Evolutionary conservation across 495 filamentous ascomycete species (phyloP).

Genomic region (Lasiosphaeria miniovina): DNA sequence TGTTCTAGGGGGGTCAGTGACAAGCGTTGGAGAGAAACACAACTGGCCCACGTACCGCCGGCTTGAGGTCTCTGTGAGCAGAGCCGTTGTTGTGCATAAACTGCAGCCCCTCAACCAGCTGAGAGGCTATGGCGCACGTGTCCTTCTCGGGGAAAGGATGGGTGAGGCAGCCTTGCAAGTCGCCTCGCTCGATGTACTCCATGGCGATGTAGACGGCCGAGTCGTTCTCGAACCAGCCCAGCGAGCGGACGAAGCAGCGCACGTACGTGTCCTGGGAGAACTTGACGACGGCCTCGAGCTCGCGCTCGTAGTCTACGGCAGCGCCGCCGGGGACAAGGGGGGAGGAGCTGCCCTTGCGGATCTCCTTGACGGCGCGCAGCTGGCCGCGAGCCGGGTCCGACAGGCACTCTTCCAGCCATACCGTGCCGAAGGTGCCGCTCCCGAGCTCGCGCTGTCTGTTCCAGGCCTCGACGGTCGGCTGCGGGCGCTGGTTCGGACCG

Average conservation of each 20-base stretch:
- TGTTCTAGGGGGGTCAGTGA: constrained; percentile 17
- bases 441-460: not conserved
- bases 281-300: constrained; percentile 16
- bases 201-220: constrained; percentile 35
- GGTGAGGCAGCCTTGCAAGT: constrained; percentile 25
- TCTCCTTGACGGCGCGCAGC: constrained; percentile 14
- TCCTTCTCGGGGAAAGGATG: constrained; percentile 30
- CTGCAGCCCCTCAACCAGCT: constrained; percentile 43
- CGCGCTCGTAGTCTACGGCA: constrained; percentile 4
- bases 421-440: not conserved
- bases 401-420: constrained; percentile 3
- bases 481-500: not conserved
- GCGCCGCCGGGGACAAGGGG: not conserved
- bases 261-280: constrained; percentile 18
- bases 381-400: not conserved
- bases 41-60: constrained; percentile 21
- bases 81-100: constrained; percentile 48
- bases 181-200: constrained; percentile 35
- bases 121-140: constrained; percentile 30
- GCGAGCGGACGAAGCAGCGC: constrained; percentile 30
- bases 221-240: constrained; percentile 39
- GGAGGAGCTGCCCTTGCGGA: not conserved
- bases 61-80: constrained; percentile 51
- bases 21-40: not conserved
- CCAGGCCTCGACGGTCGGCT: not conserved